Evolutionary conservation across 768 basidiomycete genomes (phyloP), one percentile per base, ranked within the genome.

Genomic region (Suillus ampliporus): DNA sequence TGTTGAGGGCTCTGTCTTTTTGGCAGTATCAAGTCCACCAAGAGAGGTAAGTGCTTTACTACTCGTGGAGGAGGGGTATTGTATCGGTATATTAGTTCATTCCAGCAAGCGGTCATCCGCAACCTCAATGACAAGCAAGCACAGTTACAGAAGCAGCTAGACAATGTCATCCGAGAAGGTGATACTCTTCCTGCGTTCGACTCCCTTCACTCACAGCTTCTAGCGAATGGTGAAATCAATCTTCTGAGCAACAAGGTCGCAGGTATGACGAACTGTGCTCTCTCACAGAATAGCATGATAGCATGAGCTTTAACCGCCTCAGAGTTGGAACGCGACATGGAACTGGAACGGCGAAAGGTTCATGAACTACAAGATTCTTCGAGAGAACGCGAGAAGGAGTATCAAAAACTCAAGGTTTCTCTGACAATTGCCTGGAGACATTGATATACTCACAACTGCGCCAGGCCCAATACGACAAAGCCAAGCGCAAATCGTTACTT

Each of bases 1-100:
- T 64, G 56, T 71, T 50, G 5, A 92, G 92, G 23, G 91, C 93
- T 5, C 84, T 94, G 61, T 91, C 92, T 4, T 95, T 95, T 73
- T 95, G 93, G 93, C 91, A 93, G 73, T 95, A 95, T 73, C 93
- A 95, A 69, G 84, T 89, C 57, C 90, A 92, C 65, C 93, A 95
- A 75, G 93, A 95, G 78, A 88, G 85, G 92, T 91, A 61, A 61
- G 76, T 67, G 26, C 23, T 7, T 61, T 34, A 34, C 31, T 40
- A 28, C 17, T 26, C 17, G 19, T 51, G 23, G 54, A 19, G 26
- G 19, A 19, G 38, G 23, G 26, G 23, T 26, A 7, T 56, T 14
- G 38, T 19, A 56, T 40, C 54, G 11, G 23, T 56, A 26, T 40
- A 40, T 35, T 50, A 67, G 71, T 59, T 87, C 92, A 17, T 94